These are phyloP conservation scores for Plasmodium malariae DNA, from an alignment of 169 alveolate genomes.

Conservation along the genomic window DNA sequence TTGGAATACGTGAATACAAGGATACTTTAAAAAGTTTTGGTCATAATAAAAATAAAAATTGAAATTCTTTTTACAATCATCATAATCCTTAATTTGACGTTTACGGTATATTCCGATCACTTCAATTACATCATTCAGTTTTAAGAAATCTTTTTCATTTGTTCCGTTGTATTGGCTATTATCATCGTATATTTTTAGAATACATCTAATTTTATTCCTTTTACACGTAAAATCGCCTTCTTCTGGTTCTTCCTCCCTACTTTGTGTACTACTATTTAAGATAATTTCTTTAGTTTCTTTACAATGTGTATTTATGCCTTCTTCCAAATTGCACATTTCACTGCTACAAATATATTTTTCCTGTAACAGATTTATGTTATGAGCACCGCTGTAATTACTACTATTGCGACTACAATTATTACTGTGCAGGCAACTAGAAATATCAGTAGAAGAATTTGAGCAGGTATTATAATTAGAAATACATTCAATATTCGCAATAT, in stretches of 20 bases:
- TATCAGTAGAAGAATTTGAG: background rate
- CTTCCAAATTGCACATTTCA: background rate
- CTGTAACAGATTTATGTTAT: background rate
- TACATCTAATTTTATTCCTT: conserved; percentile 35
- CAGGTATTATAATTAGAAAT: background rate
- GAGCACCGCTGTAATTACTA: conserved; percentile 20
- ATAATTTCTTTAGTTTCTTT: background rate
- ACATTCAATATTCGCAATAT: background rate
- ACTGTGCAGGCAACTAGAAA: background rate
- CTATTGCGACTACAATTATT: background rate
- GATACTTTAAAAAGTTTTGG: conserved; percentile 64
- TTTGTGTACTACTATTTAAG: background rate
- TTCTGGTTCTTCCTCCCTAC: background rate
- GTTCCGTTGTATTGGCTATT: conserved; percentile 72
- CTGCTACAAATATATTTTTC: background rate
- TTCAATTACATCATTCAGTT: conserved; percentile 71
- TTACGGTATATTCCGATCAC: conserved; percentile 68
- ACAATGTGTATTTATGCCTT: background rate
- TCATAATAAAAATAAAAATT: conserved; percentile 71
- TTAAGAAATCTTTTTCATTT: conserved; percentile 45
- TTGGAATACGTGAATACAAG: conserved; percentile 68
- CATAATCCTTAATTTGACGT: conserved; percentile 66
- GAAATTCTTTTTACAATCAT: conserved; percentile 41
- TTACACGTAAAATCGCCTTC: background rate
- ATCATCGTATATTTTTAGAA: conserved; percentile 70